Base-by-base conservation (phyloP, 148 eudicot genomes). In the Silene conica region DNA sequence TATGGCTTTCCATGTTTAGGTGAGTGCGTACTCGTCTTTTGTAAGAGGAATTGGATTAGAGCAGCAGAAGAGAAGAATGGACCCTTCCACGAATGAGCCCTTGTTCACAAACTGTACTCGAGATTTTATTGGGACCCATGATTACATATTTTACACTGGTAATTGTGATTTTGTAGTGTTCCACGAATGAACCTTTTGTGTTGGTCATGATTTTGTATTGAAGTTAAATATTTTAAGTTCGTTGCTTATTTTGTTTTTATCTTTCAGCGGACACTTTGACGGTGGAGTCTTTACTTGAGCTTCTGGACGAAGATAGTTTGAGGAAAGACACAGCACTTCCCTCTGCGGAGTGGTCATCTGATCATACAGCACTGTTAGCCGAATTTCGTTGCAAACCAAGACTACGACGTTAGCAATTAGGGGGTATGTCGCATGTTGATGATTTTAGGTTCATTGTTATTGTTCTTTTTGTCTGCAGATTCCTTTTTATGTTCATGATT, bases 271-370 rank as follows among this genome's bases (percentile, higher is more conserved):
- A 96, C 86, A 81, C 96, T 62, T 86, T 96, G 85, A 92, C 87
- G 26, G 99, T 96, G 78, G 97, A 92, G 81, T 90, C 97, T 20
- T 84, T 96, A 67, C 88, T 96, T 84, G 99, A 96, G 87, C 84
- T 96, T 50, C 79, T 92, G 89, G 99, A 96, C 73, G 99, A 96
- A 80, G 97, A 96, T 71, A 83, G 89, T 82, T 76, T 96, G 86
- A 86, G 99, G 74, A 96, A 96, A 78, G 95, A 96, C 75, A 96
- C 99, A 0, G 99, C 96, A 18, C 97, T 96, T 85, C 99, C 99
- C 75, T 96, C 99, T 82, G 95, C 97, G 20, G 99, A 90, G 81
- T 96, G 99, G 98, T 95, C 98, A 23, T 95, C 98, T 15, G 98
- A 95, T 83, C 98, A 95, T 85, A 90, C 90, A 80, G 98, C 98